phyloP scores from a whole-genome alignment of 2,329 filamentous ascomycete genomes.

The Botrytis porri region DNA sequence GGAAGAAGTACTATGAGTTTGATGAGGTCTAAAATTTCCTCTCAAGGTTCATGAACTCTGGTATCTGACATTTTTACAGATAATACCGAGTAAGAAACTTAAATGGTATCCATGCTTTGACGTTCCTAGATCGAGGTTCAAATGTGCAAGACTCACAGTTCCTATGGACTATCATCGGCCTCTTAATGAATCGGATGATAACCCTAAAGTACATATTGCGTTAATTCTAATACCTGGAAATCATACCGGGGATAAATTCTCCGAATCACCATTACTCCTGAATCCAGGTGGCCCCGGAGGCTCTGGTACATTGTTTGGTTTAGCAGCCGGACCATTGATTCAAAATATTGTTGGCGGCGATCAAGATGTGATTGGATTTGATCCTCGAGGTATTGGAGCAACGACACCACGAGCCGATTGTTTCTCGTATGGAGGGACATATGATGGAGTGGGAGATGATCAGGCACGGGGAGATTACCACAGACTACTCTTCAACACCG shows the following conservation, averaged over 20 bases:
- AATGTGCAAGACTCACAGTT: conserved; percentile 47
- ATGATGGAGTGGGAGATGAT: conserved; percentile 30
- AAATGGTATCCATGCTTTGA: conserved; percentile 45
- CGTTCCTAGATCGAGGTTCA: conserved; percentile 25
- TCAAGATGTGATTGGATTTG: conserved; percentile 48
- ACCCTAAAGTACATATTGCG: conserved; percentile 35
- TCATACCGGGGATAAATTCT: conserved; percentile 31
- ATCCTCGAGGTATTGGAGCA: conserved; percentile 50
- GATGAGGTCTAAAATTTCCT: background rate
- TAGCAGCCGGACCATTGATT: conserved; percentile 34
- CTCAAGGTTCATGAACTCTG: background rate
- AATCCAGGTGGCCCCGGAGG: conserved; percentile 50
- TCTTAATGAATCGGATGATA: conserved; percentile 37
- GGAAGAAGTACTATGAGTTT: conserved; percentile 9
- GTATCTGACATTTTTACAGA: conserved; percentile 34
- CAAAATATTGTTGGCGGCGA: conserved; percentile 42
- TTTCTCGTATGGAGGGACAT: conserved; percentile 43
- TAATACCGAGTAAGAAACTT: conserved; percentile 45
- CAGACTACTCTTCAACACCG: conserved; percentile 24
- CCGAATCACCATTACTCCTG: conserved; percentile 43
- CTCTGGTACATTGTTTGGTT: conserved; percentile 39
- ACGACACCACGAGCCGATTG: conserved; percentile 52
- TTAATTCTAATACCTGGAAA: conserved; percentile 30
- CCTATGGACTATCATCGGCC: conserved; percentile 48
- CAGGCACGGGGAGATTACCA: conserved; percentile 42